A percentile compares a stretch with the other conserved stretches of the same genome.
Conservation (phyloP, 805 yeast genomes). For the Lachancea sp. region DNA sequence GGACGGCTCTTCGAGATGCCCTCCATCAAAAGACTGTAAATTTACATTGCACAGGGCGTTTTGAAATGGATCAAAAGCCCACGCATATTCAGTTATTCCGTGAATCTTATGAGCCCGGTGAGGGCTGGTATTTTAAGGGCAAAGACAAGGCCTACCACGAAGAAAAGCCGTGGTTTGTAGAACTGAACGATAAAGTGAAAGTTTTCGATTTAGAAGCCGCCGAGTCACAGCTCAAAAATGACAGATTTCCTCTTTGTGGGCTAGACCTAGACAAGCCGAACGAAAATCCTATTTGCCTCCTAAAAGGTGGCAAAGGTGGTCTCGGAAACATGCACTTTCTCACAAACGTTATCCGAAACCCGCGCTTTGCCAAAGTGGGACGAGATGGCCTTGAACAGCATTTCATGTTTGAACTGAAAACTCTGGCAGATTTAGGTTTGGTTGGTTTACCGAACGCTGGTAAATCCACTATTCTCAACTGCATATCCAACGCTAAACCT, state of each 20-base stretch:
- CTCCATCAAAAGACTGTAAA: slow-evolving; percentile 18
- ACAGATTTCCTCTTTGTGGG: slow-evolving; percentile 76
- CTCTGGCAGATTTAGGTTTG: slow-evolving; percentile 87
- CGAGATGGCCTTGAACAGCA: slow-evolving; percentile 58
- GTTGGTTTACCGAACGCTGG: slow-evolving; percentile 98
- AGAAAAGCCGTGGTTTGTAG: slow-evolving; percentile 58
- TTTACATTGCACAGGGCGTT: slow-evolving; percentile 34
- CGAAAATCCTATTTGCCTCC: slow-evolving; percentile 56
- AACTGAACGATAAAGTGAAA: slow-evolving; percentile 56
- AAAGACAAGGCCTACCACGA: slow-evolving; percentile 64
- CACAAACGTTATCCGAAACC: slow-evolving; percentile 78
- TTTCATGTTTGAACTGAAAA: slow-evolving; percentile 76
- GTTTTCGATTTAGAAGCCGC: slow-evolving; percentile 55
- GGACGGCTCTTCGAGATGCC: slow-evolving; percentile 21
- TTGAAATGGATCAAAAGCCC: slow-evolving; percentile 31
- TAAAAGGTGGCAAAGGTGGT: slow-evolving; percentile 90
- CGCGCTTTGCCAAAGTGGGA: slow-evolving; percentile 80
- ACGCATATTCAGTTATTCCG: slow-evolving; percentile 55
- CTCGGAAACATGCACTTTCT: slow-evolving; percentile 94
- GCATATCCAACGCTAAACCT: slow-evolving; percentile 85
- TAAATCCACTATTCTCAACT: slow-evolving; percentile 79
- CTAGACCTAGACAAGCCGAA: slow-evolving; percentile 61
- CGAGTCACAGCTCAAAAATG: slow-evolving; percentile 52
- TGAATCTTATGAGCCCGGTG: slow-evolving; percentile 56
- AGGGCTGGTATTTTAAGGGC: slow-evolving; percentile 86